phyloP scores from a whole-genome alignment of 371 early-diverging fungal species.

The Apophysomyces ossiformis region DNA sequence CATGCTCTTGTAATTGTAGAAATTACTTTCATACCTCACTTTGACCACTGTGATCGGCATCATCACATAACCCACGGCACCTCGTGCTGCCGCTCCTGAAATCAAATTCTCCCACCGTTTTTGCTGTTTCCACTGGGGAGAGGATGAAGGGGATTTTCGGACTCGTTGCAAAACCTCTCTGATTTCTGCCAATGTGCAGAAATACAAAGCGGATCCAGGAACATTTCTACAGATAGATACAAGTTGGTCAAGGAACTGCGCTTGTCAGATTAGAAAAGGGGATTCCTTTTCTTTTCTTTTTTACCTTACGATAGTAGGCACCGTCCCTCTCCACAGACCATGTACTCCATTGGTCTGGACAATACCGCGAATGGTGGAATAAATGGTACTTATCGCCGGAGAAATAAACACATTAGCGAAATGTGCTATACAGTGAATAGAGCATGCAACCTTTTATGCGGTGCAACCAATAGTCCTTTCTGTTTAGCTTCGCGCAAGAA shows the following conservation, averaged over 20 bases:
- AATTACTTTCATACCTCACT: conserved; percentile 90
- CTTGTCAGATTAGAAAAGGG: background rate
- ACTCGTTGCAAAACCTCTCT: conserved; percentile 46
- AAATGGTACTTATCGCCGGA: conserved; percentile 50
- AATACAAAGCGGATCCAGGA: conserved; percentile 87
- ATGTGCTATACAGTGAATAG: conserved; percentile 8
- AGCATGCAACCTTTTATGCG: conserved; percentile 31
- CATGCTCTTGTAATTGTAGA: conserved; percentile 79
- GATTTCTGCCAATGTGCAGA: conserved; percentile 64
- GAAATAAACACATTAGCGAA: conserved; percentile 9
- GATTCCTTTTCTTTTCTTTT: no score
- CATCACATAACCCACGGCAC: conserved; percentile 83
- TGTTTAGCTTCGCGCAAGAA: conserved; percentile 52
- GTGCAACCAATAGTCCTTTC: conserved; percentile 36
- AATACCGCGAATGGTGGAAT: conserved; percentile 61
- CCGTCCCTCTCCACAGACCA: conserved; percentile 93
- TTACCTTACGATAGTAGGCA: conserved; percentile 82
- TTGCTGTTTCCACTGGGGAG: conserved; percentile 21
- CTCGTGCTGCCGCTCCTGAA: conserved; percentile 84
- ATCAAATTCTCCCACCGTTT: conserved; percentile 71
- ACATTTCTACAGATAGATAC: conserved; percentile 63
- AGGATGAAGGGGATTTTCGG: conserved; percentile 30
- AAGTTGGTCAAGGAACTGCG: background rate
- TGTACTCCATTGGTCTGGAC: conserved; percentile 65
- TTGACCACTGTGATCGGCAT: conserved; percentile 97